Evolutionary conservation across 2,329 filamentous ascomycete species (phyloP).

Genomic region (Phialophora tarda): DNA sequence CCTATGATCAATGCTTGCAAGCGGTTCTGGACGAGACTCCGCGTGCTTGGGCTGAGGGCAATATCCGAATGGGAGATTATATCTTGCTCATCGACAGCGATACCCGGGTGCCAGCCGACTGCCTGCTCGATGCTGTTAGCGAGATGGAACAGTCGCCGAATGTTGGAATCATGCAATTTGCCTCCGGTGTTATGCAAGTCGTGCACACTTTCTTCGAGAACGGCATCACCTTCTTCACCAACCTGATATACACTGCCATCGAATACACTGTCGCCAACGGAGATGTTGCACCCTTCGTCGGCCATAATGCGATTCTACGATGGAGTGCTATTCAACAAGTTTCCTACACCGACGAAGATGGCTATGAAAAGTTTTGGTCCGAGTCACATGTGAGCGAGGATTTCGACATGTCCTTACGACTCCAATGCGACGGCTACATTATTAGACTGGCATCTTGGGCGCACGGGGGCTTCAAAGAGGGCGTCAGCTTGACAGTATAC

Average conservation of each 20-base stretch:
- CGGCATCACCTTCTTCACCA: constrained; percentile 78
- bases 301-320: constrained; percentile 76
- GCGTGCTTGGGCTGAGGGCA: constrained; percentile 76
- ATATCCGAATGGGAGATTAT: constrained; percentile 83
- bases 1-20: constrained; percentile 42
- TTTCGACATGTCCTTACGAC: constrained; percentile 74
- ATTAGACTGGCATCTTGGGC: constrained; percentile 73
- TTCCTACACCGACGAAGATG: constrained; percentile 53
- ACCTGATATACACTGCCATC: constrained; percentile 76
- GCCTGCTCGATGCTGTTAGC: constrained; percentile 72
- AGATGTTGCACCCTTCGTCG: constrained; percentile 76
- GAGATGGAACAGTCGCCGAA: constrained; percentile 76
- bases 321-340: constrained; percentile 70
- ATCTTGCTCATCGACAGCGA: constrained; percentile 74
- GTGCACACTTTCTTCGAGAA: constrained; percentile 75
- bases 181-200: constrained; percentile 78
- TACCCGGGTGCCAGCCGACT: constrained; percentile 71
- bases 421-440: constrained; percentile 71
- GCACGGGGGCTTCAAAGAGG: constrained; percentile 74
- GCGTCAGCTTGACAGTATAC: constrained; percentile 82
- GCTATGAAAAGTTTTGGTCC: constrained; percentile 70
- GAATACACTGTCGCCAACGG: constrained; percentile 72
- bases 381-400: constrained; percentile 78
- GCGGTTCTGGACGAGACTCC: constrained; percentile 60
- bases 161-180: constrained; percentile 74